Evolutionary conservation across 345 rosid genomes (phyloP).

Genomic region (Excoecaria cochinchinensis): DNA sequence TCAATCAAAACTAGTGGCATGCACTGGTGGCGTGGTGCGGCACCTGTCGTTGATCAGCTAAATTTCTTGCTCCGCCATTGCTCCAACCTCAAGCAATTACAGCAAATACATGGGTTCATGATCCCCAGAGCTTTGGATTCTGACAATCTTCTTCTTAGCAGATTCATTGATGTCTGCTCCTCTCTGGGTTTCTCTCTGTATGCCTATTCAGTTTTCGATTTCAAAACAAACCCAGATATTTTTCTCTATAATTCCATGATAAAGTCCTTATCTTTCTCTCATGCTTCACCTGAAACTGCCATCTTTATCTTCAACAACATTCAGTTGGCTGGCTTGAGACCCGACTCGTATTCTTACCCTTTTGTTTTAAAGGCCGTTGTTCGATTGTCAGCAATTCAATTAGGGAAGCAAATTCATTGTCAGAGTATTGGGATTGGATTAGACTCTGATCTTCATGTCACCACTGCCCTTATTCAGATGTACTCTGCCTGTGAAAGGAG

Average conservation of each 20-base stretch:
- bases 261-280: conserved; percentile 46
- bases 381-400: conserved; percentile 31
- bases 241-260: conserved; percentile 55
- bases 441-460: conserved; percentile 39
- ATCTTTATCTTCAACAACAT: conserved; percentile 49
- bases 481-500: conserved; percentile 32
- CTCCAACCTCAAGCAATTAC: conserved; percentile 41
- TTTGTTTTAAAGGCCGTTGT: conserved; percentile 51
- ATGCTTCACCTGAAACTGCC: conserved; percentile 34
- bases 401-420: conserved; percentile 58
- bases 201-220: conserved; percentile 45
- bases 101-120: conserved; percentile 52
- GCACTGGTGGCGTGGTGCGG: background rate
- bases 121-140: conserved; percentile 38
- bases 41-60: background rate
- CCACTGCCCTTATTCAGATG: conserved; percentile 56
- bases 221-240: conserved; percentile 17
- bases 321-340: conserved; percentile 41
- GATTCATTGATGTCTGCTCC: conserved; percentile 48
- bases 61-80: conserved; percentile 31
- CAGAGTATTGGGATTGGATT: conserved; percentile 52
- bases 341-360: conserved; percentile 68
- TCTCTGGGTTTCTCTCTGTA: conserved; percentile 48
- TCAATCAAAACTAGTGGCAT: background rate
- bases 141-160: conserved; percentile 43